Evolutionary conservation across 225 moss, liverwort and hornwort species (phyloP), one percentile per base, ranked within the genome.

Genomic region (Rhytidiadelphus loreus): DNA sequence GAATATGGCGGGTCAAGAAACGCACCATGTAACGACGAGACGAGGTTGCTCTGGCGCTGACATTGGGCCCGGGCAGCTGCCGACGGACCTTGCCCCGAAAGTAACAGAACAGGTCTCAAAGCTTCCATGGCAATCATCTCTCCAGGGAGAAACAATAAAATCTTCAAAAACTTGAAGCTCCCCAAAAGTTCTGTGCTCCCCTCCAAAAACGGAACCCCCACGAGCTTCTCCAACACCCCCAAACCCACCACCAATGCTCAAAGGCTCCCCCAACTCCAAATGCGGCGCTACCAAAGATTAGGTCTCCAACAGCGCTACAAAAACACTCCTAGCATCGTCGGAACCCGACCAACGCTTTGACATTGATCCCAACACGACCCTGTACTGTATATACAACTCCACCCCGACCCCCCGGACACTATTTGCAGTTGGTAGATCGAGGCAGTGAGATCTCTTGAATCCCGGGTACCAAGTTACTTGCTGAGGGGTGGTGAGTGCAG

Each of bases 81-180:
- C 89, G 74, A 48, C 11, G 88, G 30, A 62, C n/a, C 57, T 32
- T 46, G 80, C 17, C 85, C 72, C 25, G 81, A 66, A 17, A 88
- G 66, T 29, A 78, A 83, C 73, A 86, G 83, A 64, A 73, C 89
- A 65, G 86, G 86, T 64, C 91, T 80, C 86, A 83, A 39, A 48
- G 86, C 80, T 73, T 87, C 89, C 89, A 91, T 79, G 41, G 80
- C 86, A 79, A 88, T 65, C 89, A 89, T 89, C 86, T 86, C 75
- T 82, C 82, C 85, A 7, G 61, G 41, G 46, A 35, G 50, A 70
- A 62, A 20, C 26, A 22, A 50, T 52, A 16, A 30, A 43, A 44
- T 46, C 46, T 25, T 25, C 83, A 28, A 44, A n/a, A 68, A 76
- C 30, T 72, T 62, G 62, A 76, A 86, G 2, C 58, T 59, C 24